Evolutionary conservation across 345 rosid genomes (phyloP).

Genomic region (Iberis pinnata): DNA sequence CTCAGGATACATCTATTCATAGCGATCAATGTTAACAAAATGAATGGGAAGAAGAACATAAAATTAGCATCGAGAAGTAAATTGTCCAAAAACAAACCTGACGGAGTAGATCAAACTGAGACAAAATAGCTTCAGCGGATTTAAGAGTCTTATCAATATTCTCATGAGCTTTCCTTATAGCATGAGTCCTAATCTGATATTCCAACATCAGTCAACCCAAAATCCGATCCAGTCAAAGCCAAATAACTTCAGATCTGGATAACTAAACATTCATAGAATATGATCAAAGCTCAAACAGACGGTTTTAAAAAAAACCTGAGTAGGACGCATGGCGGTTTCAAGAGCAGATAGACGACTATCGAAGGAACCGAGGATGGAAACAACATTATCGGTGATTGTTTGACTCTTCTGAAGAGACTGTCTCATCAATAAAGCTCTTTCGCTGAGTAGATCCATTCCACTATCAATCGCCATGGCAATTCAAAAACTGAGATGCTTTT

Average conservation of each 20-base stretch:
- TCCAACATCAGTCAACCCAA: slow-evolving; percentile 25
- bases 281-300: slow-evolving; percentile 1
- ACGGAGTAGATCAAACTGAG: slow-evolving; percentile 69
- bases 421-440: slow-evolving; percentile 71
- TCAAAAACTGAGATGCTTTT: background rate
- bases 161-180: slow-evolving; percentile 95
- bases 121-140: slow-evolving; percentile 72
- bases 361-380: slow-evolving; percentile 86
- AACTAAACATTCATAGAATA: background rate
- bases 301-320: slow-evolving; percentile 50
- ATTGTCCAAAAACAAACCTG: slow-evolving; percentile 52
- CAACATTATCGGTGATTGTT: slow-evolving; percentile 80
- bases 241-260: slow-evolving; percentile 5
- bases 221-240: slow-evolving; percentile 21
- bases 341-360: slow-evolving; percentile 98
- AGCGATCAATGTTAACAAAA: background rate
- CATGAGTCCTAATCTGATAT: slow-evolving; percentile 77
- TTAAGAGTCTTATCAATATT: slow-evolving; percentile 89
- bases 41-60: background rate
- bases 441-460: slow-evolving; percentile 58
- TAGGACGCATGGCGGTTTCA: slow-evolving; percentile 98
- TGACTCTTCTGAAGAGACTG: slow-evolving; percentile 80
- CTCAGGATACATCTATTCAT: background rate
- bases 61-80: background rate
- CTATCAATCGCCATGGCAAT: slow-evolving; percentile 41